Conservation (phyloP, 164 flowering plant genomes). For the Stephania cephalantha region DNA sequence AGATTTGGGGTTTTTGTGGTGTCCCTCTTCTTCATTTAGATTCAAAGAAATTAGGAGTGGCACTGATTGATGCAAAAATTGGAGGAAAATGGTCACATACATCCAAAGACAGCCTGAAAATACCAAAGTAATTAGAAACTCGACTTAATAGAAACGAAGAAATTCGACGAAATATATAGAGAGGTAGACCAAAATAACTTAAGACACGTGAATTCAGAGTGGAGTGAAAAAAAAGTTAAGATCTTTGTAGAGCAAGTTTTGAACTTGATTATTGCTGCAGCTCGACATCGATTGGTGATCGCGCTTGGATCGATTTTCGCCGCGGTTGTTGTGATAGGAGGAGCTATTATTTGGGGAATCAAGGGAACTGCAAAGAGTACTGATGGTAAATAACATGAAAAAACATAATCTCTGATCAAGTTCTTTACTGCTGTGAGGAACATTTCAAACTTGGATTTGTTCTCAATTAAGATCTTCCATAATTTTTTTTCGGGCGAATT, state of each 20-base stretch:
- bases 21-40: neutral
- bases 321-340: conserved; percentile 11
- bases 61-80: too few relatives aligned
- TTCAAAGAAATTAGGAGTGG: neutral
- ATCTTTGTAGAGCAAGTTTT: neutral
- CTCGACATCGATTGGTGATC: conserved; percentile 6
- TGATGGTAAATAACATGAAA: neutral
- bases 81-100: too few relatives aligned
- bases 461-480: neutral
- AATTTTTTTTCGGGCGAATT: neutral
- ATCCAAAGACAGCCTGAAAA: too few relatives aligned
- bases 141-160: too few relatives aligned
- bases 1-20: neutral
- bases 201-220: too few relatives aligned
- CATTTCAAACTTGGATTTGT: neutral
- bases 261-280: conserved; percentile 3
- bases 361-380: conserved; percentile 9
- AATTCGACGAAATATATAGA: too few relatives aligned
- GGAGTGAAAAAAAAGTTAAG: too few relatives aligned
- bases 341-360: conserved; percentile 15
- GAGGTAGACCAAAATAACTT: too few relatives aligned
- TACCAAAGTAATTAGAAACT: too few relatives aligned
- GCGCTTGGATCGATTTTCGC: conserved; percentile 18
- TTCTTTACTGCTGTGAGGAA: neutral
- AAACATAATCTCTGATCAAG: neutral